Base-by-base conservation (phyloP, 2,329 filamentous ascomycete genomes). In the Beauveria caledonica region DNA sequence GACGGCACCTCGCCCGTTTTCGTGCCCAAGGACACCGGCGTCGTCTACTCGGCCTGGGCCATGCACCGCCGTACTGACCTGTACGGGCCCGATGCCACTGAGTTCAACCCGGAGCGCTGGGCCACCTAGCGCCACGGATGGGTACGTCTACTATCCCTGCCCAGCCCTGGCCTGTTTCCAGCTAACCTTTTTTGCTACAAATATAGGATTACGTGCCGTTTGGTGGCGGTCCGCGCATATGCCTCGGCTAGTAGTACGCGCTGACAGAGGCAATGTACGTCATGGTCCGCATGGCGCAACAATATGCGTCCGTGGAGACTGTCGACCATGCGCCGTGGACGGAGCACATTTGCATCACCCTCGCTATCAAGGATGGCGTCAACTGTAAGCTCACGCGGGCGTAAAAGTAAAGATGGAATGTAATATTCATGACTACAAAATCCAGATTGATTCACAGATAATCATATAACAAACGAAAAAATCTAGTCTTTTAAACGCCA, bases 31-130 rank as follows among this genome's bases (percentile, higher is more conserved):
- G 72, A 72, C 0, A 65, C 65, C 17, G 45, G 62, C 19, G 66
- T 75, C 11, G 13, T 45, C 13, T 59, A 52, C 25, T 51, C 21
- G 3, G 27, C 1, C 61, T 65, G 5, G 74, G 68, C 53, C 68
- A 66, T 73, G 51, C 71, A 74, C 42, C 65, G 73, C 1, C 64
- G 68, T 9, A 70, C 68, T 25, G 70, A 73, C 44, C 66, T 76
- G 7, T 76, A 69, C 58, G 74, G 75, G 0, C 49, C 63, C 0
- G 73, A 75, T 49, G 70, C 72, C 1, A 63, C 67, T 1, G 67
- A 70, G 15, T 76, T 75, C 46, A 63, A 66, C 1, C 74, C 73
- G 0, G 73, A 75, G 59, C 64, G 74, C 10, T 77, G 74, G 74
- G 71, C 72, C 33, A 63, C 61, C 49, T 58, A 60, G 0, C 63